These are phyloP conservation scores for Moesziomyces sp. DNA, from an alignment of 1,284 basidiomycete species.

Conservation along the genomic window DNA sequence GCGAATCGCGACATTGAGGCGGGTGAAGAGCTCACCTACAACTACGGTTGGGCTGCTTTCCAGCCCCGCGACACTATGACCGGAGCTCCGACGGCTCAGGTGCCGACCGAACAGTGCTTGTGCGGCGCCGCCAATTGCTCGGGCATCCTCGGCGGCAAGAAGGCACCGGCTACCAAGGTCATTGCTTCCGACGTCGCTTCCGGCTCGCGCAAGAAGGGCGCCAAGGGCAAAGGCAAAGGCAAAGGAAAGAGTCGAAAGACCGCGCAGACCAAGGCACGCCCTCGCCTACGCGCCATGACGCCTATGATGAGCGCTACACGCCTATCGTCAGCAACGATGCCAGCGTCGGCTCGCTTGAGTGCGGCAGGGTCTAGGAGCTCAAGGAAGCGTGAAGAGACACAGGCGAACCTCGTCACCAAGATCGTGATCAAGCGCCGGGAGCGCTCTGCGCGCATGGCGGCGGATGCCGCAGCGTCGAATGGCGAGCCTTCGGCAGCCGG, in stretches of 20 bases:
- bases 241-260: constrained; percentile 8
- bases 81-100: constrained; percentile 32
- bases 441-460: constrained; percentile 12
- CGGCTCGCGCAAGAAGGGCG: constrained; percentile 35
- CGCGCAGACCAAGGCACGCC: constrained; percentile 5
- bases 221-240: constrained; percentile 25
- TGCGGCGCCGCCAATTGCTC: constrained; percentile 59
- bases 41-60: constrained; percentile 63
- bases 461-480: background rate
- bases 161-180: constrained; percentile 21
- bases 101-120: constrained; percentile 38
- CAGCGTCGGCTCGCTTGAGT: constrained; percentile 8
- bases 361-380: constrained; percentile 1
- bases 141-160: constrained; percentile 58
- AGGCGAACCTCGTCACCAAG: constrained; percentile 14
- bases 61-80: constrained; percentile 45
- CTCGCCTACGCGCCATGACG: constrained; percentile 24
- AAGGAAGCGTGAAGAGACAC: constrained; percentile 16
- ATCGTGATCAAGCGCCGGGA: constrained; percentile 23
- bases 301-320: constrained; percentile 21
- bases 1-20: constrained; percentile 58
- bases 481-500: background rate
- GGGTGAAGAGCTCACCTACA: constrained; percentile 64
- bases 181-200: background rate
- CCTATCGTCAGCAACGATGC: constrained; percentile 28